phyloP scores from a whole-genome alignment of 257 asterid genomes.

The Nicotiana otophora region DNA sequence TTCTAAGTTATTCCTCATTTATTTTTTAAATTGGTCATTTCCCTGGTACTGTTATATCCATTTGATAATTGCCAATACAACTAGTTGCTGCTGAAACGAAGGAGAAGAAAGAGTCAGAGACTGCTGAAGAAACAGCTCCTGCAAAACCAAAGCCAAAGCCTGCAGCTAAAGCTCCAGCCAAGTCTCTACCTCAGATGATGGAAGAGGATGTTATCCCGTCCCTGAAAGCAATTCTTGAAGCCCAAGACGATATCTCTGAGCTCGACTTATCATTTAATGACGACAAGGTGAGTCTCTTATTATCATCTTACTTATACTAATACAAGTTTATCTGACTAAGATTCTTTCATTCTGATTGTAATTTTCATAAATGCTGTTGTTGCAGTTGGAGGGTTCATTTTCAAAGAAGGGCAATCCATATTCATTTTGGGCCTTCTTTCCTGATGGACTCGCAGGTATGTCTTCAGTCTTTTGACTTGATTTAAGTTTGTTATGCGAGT shows the following conservation, averaged over 20 bases:
- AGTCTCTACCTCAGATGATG: conserved; percentile 71
- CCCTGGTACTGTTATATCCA: background rate
- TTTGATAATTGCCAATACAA: conserved; percentile 12
- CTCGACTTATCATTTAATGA: conserved; percentile 52
- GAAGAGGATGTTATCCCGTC: conserved; percentile 78
- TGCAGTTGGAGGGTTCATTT: conserved; percentile 81
- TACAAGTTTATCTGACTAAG: background rate
- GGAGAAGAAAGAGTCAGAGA: conserved; percentile 34
- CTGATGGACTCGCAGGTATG: conserved; percentile 70
- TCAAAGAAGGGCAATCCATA: conserved; percentile 59
- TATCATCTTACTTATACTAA: background rate
- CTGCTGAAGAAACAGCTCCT: conserved; percentile 19
- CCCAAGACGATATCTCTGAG: conserved; percentile 49
- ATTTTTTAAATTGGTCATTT: background rate
- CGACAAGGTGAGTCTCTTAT: conserved; percentile 37
- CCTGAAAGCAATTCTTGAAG: conserved; percentile 44
- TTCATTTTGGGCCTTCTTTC: conserved; percentile 86
- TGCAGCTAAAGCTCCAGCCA: conserved; percentile 63
- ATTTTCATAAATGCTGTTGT: conserved; percentile 4
- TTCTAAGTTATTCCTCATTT: background rate
- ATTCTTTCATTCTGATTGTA: background rate
- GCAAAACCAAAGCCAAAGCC: conserved; percentile 28
- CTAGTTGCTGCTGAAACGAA: conserved; percentile 68
- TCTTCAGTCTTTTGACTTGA: background rate
- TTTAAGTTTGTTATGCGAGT: background rate